These are phyloP conservation scores for Pichia occidentalis DNA, from an alignment of 805 yeast genomes.

Conservation along the genomic window DNA sequence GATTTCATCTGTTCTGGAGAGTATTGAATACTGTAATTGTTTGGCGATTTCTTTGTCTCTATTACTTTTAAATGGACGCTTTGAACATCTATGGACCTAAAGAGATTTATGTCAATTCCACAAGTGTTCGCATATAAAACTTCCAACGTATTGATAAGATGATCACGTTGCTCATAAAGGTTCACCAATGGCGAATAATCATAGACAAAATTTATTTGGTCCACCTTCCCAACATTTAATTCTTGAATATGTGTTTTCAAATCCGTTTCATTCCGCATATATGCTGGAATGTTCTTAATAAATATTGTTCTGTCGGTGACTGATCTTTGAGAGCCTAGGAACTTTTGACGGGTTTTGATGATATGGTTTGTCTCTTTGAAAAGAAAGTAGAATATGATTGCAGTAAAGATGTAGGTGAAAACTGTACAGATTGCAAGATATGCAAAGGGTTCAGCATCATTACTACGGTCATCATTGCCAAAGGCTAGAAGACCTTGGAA, in stretches of 20 bases:
- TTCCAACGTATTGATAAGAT: conserved; percentile 34
- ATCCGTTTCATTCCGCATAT: conserved; percentile 36
- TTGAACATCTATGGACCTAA: conserved; percentile 16
- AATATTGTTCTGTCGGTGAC: conserved; percentile 54
- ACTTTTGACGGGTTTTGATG: conserved; percentile 47
- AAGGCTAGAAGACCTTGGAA: neutral
- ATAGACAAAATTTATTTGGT: conserved; percentile 41
- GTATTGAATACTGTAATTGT: conserved; percentile 14
- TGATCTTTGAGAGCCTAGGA: conserved; percentile 53
- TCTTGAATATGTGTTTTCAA: conserved; percentile 46
- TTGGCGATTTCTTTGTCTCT: conserved; percentile 16
- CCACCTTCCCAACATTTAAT: conserved; percentile 50
- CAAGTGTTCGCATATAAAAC: conserved; percentile 35
- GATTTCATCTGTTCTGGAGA: conserved; percentile 10
- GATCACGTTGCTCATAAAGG: conserved; percentile 32
- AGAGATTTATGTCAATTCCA: conserved; percentile 36
- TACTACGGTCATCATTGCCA: conserved; percentile 1
- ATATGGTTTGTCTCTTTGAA: conserved; percentile 43
- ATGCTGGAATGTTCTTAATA: conserved; percentile 47
- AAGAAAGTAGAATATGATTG: conserved; percentile 39
- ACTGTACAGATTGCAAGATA: conserved; percentile 48
- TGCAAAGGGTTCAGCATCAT: conserved; percentile 20
- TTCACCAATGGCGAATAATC: conserved; percentile 34
- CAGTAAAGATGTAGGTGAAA: conserved; percentile 50
- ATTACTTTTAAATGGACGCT: conserved; percentile 29